Evolutionary conservation across 768 basidiomycete species (phyloP).

Genomic region (Tephrocybe sp.): DNA sequence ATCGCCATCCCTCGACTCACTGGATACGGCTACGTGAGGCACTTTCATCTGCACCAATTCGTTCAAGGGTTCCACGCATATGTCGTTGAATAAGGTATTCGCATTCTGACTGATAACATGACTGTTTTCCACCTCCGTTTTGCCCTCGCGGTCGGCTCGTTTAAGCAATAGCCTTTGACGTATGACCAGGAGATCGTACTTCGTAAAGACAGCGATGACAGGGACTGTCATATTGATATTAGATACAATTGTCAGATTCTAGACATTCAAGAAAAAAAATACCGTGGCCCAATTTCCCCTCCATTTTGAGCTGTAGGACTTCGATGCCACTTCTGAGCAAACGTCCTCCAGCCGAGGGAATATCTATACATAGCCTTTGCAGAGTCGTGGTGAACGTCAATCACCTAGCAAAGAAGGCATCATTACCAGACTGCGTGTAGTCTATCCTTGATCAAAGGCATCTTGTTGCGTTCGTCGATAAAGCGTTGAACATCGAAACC

Average conservation of each 20-base stretch:
- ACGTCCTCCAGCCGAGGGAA: conserved; percentile 22
- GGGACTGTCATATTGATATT: conserved; percentile 20
- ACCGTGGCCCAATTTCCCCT: conserved; percentile 14
- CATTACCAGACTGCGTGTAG: conserved; percentile 29
- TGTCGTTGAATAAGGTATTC: not conserved
- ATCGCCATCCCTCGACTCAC: not conserved
- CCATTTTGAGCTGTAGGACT: conserved; percentile 19
- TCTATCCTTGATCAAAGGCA: conserved; percentile 21
- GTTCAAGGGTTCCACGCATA: conserved; percentile 8
- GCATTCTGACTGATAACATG: conserved; percentile 2
- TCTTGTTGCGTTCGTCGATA: conserved; percentile 17
- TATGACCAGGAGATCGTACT: conserved; percentile 26
- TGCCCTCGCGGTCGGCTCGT: conserved; percentile 1
- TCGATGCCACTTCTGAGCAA: conserved; percentile 25
- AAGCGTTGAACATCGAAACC: conserved; percentile 29
- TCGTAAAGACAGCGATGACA: conserved; percentile 31
- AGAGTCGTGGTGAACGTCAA: not conserved
- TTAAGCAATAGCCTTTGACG: conserved; percentile 4
- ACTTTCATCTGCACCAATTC: conserved; percentile 3
- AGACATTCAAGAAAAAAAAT: not conserved
- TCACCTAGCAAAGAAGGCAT: not conserved
- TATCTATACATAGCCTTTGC: conserved; percentile 29
- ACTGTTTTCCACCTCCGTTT: not conserved
- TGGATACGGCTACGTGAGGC: conserved; percentile 12
- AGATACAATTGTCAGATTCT: not conserved